Conservation (phyloP, 495 filamentous ascomycete genomes). For the Aspergillus incahuasiensis region DNA sequence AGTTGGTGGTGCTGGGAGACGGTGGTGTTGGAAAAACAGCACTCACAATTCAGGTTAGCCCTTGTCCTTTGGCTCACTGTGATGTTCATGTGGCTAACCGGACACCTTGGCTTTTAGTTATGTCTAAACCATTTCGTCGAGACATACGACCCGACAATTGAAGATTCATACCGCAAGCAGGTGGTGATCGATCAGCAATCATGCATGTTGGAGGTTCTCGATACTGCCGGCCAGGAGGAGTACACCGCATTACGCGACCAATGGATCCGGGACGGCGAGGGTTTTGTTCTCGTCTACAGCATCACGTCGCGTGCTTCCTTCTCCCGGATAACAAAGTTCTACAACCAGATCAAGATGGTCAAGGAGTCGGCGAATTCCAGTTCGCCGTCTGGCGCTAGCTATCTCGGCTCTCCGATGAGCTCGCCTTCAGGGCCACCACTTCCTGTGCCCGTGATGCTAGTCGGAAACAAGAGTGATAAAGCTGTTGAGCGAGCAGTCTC, state of each 20-base stretch:
- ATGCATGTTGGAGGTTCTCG: constrained; percentile 97
- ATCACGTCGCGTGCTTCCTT: constrained; percentile 96
- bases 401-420: constrained; percentile 65
- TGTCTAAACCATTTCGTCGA: constrained; percentile 78
- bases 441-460: constrained; percentile 92
- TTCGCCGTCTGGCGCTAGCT: constrained; percentile 54
- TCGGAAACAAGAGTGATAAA: constrained; percentile 96
- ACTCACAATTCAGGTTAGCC: constrained; percentile 87
- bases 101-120: constrained; percentile 41
- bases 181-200: constrained; percentile 94
- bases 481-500: constrained; percentile 95
- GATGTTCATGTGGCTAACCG: neutral
- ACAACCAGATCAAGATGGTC: constrained; percentile 94
- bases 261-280: constrained; percentile 97
- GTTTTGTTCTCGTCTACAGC: constrained; percentile 96
- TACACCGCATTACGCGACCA: constrained; percentile 96
- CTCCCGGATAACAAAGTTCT: constrained; percentile 87
- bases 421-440: constrained; percentile 53
- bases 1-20: constrained; percentile 94
- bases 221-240: constrained; percentile 99
- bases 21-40: constrained; percentile 96
- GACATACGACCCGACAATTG: constrained; percentile 94
- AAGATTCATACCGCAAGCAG: constrained; percentile 97
- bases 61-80: constrained; percentile 10
- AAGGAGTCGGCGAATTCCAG: constrained; percentile 84